Evolutionary conservation across 257 asterid genomes (phyloP), one percentile per base, ranked within the genome.

Genomic region (Orobanche coerulescens): DNA sequence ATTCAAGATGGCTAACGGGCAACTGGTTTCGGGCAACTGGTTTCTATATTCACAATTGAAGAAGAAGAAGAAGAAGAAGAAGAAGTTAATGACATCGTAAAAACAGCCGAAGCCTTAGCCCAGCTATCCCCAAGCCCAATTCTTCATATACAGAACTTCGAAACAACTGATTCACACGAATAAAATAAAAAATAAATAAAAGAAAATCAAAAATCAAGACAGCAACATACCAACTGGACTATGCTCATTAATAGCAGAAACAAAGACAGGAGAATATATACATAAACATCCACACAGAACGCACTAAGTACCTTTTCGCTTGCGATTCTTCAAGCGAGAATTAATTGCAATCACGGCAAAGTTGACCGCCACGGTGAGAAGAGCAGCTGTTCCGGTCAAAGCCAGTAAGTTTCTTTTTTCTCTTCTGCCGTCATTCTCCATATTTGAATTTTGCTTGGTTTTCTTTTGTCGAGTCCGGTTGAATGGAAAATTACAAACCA

Each of bases 301-400:
- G 23, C 23, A 19, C 13, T 18, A 5, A 16, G 57, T 16, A 87
- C 98, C 95, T 75, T 76, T 92, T 69, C 61, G 81, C 54, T 68
- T 92, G 69, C 80, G 88, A 63, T 73, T 90, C 54, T 80, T 79
- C 42, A 75, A 43, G 72, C 77, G 90, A 47, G 75, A 44, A 46
- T 71, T 77, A 71, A 86, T 68, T 20, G 87, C 87, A 55, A 71
- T 14, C 72, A 80, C 61, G 70, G 88, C 87, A 54, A 88, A 78
- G 83, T 78, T 88, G 82, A 86, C 81, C 20, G 91, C 95, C 14
- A 85, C 80, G 54, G 89, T 93, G 8, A 84, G 68, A 47, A 88
- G 66, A 51, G 98, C 95, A 59, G 95, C 95, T 47, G 85, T 94
- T n/a, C 95, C 98, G 59, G 97, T 86, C 65, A 88, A 57, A 69